A percentile compares a stretch with the other conserved stretches of the same genome.
Conservation (phyloP, 805 yeast species). For the Pichia nanzhaoensis region DNA sequence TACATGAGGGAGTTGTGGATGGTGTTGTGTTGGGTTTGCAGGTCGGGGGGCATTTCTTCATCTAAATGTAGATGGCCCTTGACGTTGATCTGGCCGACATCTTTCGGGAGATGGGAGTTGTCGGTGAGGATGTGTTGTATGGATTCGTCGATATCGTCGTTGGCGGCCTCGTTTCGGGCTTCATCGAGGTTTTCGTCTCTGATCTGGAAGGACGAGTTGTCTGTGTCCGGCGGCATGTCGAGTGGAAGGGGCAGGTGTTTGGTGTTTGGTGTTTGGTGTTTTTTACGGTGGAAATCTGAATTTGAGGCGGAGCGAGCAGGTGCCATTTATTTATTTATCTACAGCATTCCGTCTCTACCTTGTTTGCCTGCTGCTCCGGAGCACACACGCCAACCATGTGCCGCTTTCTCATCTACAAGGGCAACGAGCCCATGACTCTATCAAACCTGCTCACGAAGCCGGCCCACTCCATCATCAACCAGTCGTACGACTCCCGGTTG, state of each 20-base stretch:
- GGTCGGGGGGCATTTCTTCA: conserved; percentile 20
- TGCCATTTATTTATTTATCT: no score
- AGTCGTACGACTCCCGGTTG: conserved; percentile 84
- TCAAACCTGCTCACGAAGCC: conserved; percentile 88
- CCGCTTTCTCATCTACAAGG: conserved; percentile 85
- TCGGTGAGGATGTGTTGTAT: conserved; percentile 6
- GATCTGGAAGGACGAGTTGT: no score
- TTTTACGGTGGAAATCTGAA: no score
- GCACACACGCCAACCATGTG: conserved; percentile 76
- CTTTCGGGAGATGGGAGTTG: conserved; percentile 11
- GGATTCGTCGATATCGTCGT: conserved; percentile 3
- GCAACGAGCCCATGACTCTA: conserved; percentile 79
- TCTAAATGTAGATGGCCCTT: conserved; percentile 14
- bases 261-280: no score
- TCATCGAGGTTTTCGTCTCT: background rate
- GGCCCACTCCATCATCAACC: conserved; percentile 95
- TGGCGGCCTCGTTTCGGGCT: conserved; percentile 2
- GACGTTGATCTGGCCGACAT: conserved; percentile 13
- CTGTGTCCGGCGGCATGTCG: no score
- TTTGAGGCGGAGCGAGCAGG: no score
- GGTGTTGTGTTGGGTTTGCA: conserved; percentile 27
- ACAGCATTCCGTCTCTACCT: no score
- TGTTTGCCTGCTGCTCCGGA: no score
- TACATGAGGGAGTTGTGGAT: conserved; percentile 26
- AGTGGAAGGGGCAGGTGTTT: no score